phyloP scores from a whole-genome alignment of 2,329 filamentous ascomycete genomes.

The Beauveria bassiana region DNA sequence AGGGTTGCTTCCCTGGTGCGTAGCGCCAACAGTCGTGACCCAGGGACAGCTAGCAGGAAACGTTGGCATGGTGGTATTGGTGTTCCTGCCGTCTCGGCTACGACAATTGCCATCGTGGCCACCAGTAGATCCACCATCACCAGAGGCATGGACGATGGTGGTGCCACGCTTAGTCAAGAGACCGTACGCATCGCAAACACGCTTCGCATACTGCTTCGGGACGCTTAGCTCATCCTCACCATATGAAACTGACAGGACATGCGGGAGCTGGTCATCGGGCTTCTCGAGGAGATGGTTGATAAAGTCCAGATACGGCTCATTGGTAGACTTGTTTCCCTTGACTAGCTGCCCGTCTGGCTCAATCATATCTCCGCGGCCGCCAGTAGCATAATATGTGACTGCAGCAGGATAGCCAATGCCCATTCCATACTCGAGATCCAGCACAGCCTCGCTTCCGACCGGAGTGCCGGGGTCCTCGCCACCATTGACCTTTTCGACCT shows the following conservation, averaged over 20 bases:
- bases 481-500: conserved; percentile 24
- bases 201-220: conserved; percentile 21
- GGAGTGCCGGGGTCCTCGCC: conserved; percentile 26
- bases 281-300: conserved; percentile 34
- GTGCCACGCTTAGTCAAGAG: conserved; percentile 25
- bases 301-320: conserved; percentile 42
- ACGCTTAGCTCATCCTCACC: conserved; percentile 27
- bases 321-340: conserved; percentile 16
- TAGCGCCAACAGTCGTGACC: conserved; percentile 31
- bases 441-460: conserved; percentile 30
- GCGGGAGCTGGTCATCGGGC: conserved; percentile 24
- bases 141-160: conserved; percentile 20
- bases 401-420: conserved; percentile 27
- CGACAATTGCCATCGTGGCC: conserved; percentile 27
- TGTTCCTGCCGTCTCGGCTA: conserved; percentile 49
- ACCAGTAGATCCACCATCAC: conserved; percentile 21
- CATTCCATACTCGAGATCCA: conserved; percentile 34
- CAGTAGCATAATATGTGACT: conserved; percentile 29
- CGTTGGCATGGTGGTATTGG: conserved; percentile 41
- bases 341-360: conserved; percentile 14
- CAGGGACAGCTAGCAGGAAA: conserved; percentile 43
- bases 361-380: conserved; percentile 28
- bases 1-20: conserved; percentile 25
- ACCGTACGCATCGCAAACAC: conserved; percentile 25
- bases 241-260: conserved; percentile 28